phyloP scores from a whole-genome alignment of 495 filamentous ascomycete genomes.

The Choiromyces venosus region DNA sequence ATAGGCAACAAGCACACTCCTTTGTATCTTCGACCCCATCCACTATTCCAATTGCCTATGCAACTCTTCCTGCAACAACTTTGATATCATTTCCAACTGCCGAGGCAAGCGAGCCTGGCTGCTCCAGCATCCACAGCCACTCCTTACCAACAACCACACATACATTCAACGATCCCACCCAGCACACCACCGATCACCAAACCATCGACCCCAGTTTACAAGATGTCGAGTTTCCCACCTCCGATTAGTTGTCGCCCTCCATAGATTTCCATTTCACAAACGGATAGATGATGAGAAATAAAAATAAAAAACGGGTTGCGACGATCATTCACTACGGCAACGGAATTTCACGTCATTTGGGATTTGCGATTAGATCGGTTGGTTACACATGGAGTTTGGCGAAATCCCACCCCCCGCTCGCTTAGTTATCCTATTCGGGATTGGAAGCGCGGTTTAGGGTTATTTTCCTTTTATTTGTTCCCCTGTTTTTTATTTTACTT shows the following conservation, averaged over 20 bases:
- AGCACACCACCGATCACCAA: conserved; percentile 1
- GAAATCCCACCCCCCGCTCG: conserved; percentile 6
- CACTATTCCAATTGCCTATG: neutral
- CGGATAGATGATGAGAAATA: neutral
- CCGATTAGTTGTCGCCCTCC: neutral
- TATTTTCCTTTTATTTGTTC: neutral
- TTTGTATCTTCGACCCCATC: neutral
- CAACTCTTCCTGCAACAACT: neutral
- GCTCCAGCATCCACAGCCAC: neutral
- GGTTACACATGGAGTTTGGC: conserved; percentile 17
- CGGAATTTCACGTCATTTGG: neutral
- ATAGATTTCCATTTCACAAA: neutral
- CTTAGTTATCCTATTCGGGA: conserved; percentile 20
- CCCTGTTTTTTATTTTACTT: neutral
- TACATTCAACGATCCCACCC: neutral
- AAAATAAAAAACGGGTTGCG: neutral
- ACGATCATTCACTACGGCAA: neutral
- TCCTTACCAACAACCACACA: neutral
- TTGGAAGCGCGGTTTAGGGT: neutral
- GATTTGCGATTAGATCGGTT: conserved; percentile 1
- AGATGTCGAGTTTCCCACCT: neutral
- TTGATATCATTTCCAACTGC: neutral
- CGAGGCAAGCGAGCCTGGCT: conserved; percentile 1
- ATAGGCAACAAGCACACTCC: conserved; percentile 2
- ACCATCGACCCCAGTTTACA: neutral